These are phyloP conservation scores for Phytopythium cucurbitacearum DNA, from an alignment of 352 stramenopile genomes.

Conservation along the genomic window DNA sequence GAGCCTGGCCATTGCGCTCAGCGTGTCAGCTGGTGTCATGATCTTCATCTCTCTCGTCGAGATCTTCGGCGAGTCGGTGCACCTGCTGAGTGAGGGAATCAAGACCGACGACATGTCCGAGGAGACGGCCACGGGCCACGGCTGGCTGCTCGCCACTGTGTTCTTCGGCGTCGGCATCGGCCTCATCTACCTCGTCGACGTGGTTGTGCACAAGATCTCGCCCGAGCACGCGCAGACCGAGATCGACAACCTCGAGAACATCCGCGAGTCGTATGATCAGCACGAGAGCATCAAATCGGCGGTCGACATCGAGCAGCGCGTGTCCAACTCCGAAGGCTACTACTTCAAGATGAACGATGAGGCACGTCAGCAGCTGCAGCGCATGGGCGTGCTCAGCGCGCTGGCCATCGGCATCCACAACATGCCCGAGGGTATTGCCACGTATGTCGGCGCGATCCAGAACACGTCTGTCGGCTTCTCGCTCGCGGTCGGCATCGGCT, in stretches of 20 bases:
- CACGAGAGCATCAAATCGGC: slow-evolving; percentile 15
- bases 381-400: slow-evolving; percentile 88
- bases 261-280: slow-evolving; percentile 27
- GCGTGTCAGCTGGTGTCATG: slow-evolving; percentile 68
- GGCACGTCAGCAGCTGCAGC: slow-evolving; percentile 34
- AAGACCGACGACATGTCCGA: slow-evolving; percentile 26
- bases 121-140: slow-evolving; percentile 31
- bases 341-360: slow-evolving; percentile 24
- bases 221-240: slow-evolving; percentile 27
- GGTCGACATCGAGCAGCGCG: slow-evolving; percentile 24
- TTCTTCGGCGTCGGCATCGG: slow-evolving; percentile 86
- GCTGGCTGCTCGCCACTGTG: slow-evolving; percentile 73
- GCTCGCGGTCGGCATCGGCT: slow-evolving; percentile 92
- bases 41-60: slow-evolving; percentile 78
- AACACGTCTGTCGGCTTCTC: slow-evolving; percentile 89
- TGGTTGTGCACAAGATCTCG: slow-evolving; percentile 32
- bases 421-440: slow-evolving; percentile 94
- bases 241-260: slow-evolving; percentile 24
- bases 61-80: slow-evolving; percentile 38
- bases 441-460: slow-evolving; percentile 89
- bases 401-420: slow-evolving; percentile 93
- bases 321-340: slow-evolving; percentile 4
- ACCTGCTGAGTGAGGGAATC: slow-evolving; percentile 28
- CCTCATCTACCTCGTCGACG: slow-evolving; percentile 47
- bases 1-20: slow-evolving; percentile 46